phyloP scores from a whole-genome alignment of 2,329 filamentous ascomycete genomes.

The Elsinoe ampelina region DNA sequence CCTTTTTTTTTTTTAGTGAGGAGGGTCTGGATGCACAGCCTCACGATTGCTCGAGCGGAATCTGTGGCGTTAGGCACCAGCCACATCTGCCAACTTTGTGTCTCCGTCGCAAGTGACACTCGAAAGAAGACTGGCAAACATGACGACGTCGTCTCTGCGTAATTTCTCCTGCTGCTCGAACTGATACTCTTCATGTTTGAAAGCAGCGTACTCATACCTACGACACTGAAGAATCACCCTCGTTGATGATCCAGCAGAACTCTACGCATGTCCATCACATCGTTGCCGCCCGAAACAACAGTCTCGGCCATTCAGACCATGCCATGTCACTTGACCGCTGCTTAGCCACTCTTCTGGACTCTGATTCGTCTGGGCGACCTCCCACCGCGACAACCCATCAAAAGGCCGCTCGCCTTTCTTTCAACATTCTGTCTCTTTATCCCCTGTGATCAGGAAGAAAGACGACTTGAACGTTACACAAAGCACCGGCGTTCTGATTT shows the following conservation, averaged over 20 bases:
- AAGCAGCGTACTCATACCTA: neutral
- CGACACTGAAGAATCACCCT: neutral
- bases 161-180: neutral
- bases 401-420: neutral
- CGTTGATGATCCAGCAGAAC: neutral
- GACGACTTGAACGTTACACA: neutral
- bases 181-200: neutral
- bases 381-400: neutral
- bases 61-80: neutral
- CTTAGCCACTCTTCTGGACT: constrained; percentile 8
- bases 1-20: no score
- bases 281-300: constrained; percentile 11
- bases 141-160: neutral
- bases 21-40: neutral
- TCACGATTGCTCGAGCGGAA: neutral
- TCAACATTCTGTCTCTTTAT: neutral
- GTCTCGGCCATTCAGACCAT: neutral
- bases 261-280: neutral
- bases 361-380: neutral
- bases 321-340: constrained; percentile 13
- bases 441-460: neutral
- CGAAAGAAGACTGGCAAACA: neutral
- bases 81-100: neutral
- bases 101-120: neutral
- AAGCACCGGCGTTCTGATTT: neutral